These are phyloP conservation scores for Xerocomus potaroensis DNA, from an alignment of 768 basidiomycete genomes.

Conservation along the genomic window DNA sequence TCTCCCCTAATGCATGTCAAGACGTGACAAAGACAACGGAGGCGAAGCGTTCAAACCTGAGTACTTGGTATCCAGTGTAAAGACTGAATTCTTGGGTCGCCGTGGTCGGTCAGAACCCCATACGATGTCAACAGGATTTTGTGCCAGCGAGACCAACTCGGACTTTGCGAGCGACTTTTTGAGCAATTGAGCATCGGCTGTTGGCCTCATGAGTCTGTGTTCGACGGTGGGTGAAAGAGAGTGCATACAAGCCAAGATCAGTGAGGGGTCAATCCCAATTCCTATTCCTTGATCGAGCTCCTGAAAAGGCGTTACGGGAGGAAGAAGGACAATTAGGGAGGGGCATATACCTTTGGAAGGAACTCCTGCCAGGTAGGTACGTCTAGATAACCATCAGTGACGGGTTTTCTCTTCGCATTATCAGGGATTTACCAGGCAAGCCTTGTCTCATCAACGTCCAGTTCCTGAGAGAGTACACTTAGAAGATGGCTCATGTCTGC, in stretches of 20 bases:
- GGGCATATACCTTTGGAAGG: slow-evolving; percentile 54
- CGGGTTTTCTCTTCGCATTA: slow-evolving; percentile 1
- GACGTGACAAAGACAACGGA: neutral
- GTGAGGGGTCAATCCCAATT: slow-evolving; percentile 79
- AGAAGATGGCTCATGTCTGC: neutral
- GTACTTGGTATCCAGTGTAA: slow-evolving; percentile 69
- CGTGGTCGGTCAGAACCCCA: slow-evolving; percentile 68
- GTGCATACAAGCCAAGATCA: slow-evolving; percentile 61
- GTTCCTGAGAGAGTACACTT: slow-evolving; percentile 44
- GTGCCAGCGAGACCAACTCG: slow-evolving; percentile 55
- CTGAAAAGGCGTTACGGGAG: slow-evolving; percentile 30
- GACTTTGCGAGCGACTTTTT: slow-evolving; percentile 57
- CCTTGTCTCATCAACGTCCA: slow-evolving; percentile 96
- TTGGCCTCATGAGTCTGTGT: neutral
- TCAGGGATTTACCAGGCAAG: slow-evolving; percentile 51
- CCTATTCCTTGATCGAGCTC: slow-evolving; percentile 56
- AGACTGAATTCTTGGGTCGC: slow-evolving; percentile 63
- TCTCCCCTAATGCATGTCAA: slow-evolving; percentile 43
- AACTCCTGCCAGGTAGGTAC: slow-evolving; percentile 92
- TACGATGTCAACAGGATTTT: slow-evolving; percentile 76
- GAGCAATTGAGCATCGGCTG: slow-evolving; percentile 65
- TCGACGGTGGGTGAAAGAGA: slow-evolving; percentile 11
- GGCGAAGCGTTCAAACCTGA: slow-evolving; percentile 43
- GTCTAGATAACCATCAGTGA: slow-evolving; percentile 40
- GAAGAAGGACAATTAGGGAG: neutral